These are phyloP conservation scores for Porogramme epimiltina DNA, from an alignment of 1,284 basidiomycete species.

Conservation along the genomic window DNA sequence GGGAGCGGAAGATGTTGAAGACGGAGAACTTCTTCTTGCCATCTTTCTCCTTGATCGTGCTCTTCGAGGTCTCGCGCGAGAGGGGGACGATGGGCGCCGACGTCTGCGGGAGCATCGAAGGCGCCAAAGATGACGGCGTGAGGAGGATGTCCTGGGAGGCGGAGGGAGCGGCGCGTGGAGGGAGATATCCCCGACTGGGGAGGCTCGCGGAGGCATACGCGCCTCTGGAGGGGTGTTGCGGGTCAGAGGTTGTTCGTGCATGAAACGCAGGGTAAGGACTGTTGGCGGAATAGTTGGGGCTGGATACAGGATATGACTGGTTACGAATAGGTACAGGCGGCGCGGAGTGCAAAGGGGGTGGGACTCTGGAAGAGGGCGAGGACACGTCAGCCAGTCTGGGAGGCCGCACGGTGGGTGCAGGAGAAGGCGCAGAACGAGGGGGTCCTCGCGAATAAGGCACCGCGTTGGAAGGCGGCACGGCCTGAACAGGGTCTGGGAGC, in stretches of 20 bases:
- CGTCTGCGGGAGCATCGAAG: slow-evolving; percentile 27
- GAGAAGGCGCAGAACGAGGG: slow-evolving; percentile 28
- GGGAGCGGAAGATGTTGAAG: slow-evolving; percentile 40
- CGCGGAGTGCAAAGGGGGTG: slow-evolving; percentile 16
- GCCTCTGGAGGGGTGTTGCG: slow-evolving; percentile 18
- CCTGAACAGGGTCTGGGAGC: slow-evolving; percentile 9
- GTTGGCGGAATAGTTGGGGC: slow-evolving; percentile 2
- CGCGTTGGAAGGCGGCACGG: slow-evolving; percentile 5
- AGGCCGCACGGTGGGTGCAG: slow-evolving; percentile 22
- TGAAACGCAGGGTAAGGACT: slow-evolving; percentile 20
- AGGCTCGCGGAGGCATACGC: slow-evolving; percentile 12
- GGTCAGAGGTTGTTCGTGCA: slow-evolving; percentile 30
- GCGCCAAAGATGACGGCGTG: slow-evolving; percentile 34
- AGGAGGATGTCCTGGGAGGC: slow-evolving; percentile 26
- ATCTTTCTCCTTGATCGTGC: slow-evolving; percentile 23
- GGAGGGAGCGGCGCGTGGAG: slow-evolving; percentile 15
- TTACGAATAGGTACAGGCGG: slow-evolving; percentile 25
- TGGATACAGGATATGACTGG: slow-evolving; percentile 22
- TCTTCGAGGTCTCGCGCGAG: slow-evolving; percentile 23
- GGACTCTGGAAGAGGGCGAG: slow-evolving; percentile 18
- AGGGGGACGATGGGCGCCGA: slow-evolving; percentile 8
- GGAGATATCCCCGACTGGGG: slow-evolving; percentile 21
- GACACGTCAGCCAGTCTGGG: slow-evolving; percentile 17
- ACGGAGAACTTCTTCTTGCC: slow-evolving; percentile 37
- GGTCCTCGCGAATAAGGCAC: slow-evolving; percentile 23